Conservation (phyloP, 164 flowering plant species). For the Warburgia ugandensis region DNA sequence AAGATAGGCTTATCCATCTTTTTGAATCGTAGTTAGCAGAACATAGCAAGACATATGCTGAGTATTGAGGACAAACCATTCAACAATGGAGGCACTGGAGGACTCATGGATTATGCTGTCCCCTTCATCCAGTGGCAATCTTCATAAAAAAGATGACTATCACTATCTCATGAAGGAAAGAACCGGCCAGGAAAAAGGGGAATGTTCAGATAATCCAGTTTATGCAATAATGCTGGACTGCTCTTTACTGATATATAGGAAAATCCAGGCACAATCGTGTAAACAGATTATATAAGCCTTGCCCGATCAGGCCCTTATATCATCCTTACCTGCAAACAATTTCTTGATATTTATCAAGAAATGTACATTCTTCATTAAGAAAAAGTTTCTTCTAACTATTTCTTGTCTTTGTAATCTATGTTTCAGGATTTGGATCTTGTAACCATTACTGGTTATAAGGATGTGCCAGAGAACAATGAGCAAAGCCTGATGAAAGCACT, state of each 20-base stretch:
- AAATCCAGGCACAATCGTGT: too few species aligned
- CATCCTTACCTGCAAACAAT: too few species aligned
- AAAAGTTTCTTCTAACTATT: too few species aligned
- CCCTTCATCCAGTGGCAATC: conserved; percentile 52
- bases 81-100: conserved; percentile 78
- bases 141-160: conserved; percentile 59
- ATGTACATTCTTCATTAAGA: too few species aligned
- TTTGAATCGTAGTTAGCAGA: conserved; percentile 63
- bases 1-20: conserved; percentile 48
- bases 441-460: conserved; percentile 46
- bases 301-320: too few species aligned
- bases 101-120: conserved; percentile 79
- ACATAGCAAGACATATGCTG: conserved; percentile 44
- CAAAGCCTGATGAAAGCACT: conserved; percentile 71
- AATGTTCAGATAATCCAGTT: too few species aligned
- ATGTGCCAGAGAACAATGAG: conserved; percentile 55
- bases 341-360: too few species aligned
- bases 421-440: conserved; percentile 23
- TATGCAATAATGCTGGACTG: too few species aligned
- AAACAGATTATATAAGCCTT: too few species aligned
- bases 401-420: too few species aligned
- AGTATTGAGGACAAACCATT: conserved; percentile 55
- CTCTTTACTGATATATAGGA: too few species aligned
- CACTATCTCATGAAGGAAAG: conserved; percentile 70
- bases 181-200: conserved; percentile 48